Percentiles rank a stretch among this genome's conserved stretches.
Conservation (phyloP, 1,284 basidiomycete genomes). For the Sutorius eximius region DNA sequence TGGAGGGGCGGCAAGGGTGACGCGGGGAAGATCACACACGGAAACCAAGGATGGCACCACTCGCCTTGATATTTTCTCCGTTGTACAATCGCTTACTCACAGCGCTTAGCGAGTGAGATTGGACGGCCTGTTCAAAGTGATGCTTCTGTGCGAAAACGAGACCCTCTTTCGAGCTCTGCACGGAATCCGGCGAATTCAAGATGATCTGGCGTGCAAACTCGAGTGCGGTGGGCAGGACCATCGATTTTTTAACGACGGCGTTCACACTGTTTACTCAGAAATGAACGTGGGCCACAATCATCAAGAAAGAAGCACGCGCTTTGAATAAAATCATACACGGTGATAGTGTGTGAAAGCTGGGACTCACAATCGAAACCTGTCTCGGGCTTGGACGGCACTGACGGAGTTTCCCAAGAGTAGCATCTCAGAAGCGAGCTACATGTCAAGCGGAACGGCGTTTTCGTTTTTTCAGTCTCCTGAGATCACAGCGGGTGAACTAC, state of each 20-base stretch:
- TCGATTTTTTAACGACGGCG: conserved; percentile 55
- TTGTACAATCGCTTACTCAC: conserved; percentile 59
- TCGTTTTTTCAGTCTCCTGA: conserved; percentile 28
- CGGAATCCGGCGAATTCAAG: conserved; percentile 76
- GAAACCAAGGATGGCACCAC: conserved; percentile 6
- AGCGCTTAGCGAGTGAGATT: conserved; percentile 47
- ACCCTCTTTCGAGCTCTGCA: conserved; percentile 74
- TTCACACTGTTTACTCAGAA: conserved; percentile 54
- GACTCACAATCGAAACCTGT: conserved; percentile 73
- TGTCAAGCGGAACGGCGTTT: conserved; percentile 8
- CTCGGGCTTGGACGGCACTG: conserved; percentile 65
- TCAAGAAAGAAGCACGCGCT: conserved; percentile 14
- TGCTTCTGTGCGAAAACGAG: conserved; percentile 56
- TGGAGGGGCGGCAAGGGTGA: neutral
- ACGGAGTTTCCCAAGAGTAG: conserved; percentile 71
- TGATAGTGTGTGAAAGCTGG: conserved; percentile 17
- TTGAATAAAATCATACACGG: conserved; percentile 9
- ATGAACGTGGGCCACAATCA: conserved; percentile 14
- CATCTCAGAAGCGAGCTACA: conserved; percentile 74
- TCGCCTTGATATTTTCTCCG: conserved; percentile 73
- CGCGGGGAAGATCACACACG: neutral
- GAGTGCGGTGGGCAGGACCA: conserved; percentile 65
- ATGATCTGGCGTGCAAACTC: conserved; percentile 61
- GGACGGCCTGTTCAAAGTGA: conserved; percentile 55
- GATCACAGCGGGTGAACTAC: conserved; percentile 26